Evolutionary conservation across 768 basidiomycete genomes (phyloP), one percentile per base, ranked within the genome.

Genomic region (Lactifluus piperatus): DNA sequence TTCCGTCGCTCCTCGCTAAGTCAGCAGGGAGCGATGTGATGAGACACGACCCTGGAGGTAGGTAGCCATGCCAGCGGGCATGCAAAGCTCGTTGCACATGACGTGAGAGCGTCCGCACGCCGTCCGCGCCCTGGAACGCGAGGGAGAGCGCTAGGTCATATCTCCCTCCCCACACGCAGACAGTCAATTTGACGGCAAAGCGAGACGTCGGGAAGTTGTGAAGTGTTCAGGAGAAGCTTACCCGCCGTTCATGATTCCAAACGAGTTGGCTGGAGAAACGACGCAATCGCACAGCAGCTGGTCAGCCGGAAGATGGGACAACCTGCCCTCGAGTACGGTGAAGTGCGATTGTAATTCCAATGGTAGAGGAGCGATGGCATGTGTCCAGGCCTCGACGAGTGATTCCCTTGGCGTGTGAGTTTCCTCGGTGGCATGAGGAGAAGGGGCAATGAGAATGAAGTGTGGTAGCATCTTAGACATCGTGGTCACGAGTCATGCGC

Each of bases 181-280:
- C 29, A 26, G 5, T 29, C 27, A 47, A 29, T 39, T 41, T 11
- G 26, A 22, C 24, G 43, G 8, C 10, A 14, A 18, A 27, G 24
- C 10, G 14, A n/a, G 22, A 54, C 0, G 45, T 8, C 16, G 46
- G 0, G 10, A 18, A 22, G 18, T 13, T 2, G 10, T 11, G 27
- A 29, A 20, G 20, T 2, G 10, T 50, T 7, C 13, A 36, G 13
- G 26, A 9, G 32, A 43, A 43, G 26, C 63, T 30, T 41, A 61
- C 63, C 56, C 63, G 47, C 55, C 58, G 27, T 61, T 56, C 54
- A 64, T 52, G 39, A 61, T 61, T 6, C 63, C 60, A 26, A 48
- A 61, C 22, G 63, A 56, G 7, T 64, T 64, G 2, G 59, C 63
- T 2, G 63, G 63, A 16, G 60, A 64, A 45, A 64, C 56, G 34